A percentile compares a stretch with the other conserved stretches of the same genome.
Conservation (phyloP, 2,329 filamentous ascomycete genomes). For the Emydomyces testavorans region DNA sequence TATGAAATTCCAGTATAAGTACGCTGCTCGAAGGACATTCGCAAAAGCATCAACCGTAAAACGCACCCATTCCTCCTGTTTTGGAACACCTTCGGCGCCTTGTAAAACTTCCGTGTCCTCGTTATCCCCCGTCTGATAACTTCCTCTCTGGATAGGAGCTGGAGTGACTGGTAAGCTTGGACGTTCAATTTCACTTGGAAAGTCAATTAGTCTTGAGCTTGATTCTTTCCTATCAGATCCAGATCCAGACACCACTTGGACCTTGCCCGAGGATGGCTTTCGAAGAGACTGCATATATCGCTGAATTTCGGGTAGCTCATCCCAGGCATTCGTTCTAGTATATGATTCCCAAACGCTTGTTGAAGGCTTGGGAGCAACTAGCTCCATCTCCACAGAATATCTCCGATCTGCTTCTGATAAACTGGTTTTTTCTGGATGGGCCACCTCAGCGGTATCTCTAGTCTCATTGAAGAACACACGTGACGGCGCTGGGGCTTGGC, state of each 20-base stretch:
- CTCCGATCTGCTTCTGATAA: constrained; percentile 11
- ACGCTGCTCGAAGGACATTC: constrained; percentile 33
- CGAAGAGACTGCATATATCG: constrained; percentile 71
- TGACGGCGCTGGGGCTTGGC: constrained; percentile 49
- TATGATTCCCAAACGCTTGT: constrained; percentile 61
- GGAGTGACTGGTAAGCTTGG: constrained; percentile 86
- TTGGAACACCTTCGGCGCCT: constrained; percentile 68
- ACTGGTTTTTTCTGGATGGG: not conserved
- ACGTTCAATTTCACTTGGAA: constrained; percentile 68
- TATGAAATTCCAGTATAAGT: constrained; percentile 42
- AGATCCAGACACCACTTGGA: constrained; percentile 29
- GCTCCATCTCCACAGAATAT: constrained; percentile 13
- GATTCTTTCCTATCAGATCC: constrained; percentile 33
- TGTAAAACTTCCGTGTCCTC: constrained; percentile 48
- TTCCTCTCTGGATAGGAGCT: constrained; percentile 59
- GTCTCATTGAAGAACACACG: constrained; percentile 36
- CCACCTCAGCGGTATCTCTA: constrained; percentile 13
- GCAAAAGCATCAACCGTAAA: constrained; percentile 39
- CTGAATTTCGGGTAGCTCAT: constrained; percentile 77
- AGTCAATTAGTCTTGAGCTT: constrained; percentile 68
- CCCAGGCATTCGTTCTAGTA: constrained; percentile 79
- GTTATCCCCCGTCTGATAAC: constrained; percentile 46
- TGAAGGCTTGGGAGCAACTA: constrained; percentile 23
- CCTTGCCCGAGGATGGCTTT: constrained; percentile 46
- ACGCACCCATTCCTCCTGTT: constrained; percentile 92